A percentile compares a stretch with the other conserved stretches of the same genome.
These are phyloP conservation scores for Paxillus ammoniavirescens DNA, from an alignment of 768 basidiomycete species.

Conservation along the genomic window DNA sequence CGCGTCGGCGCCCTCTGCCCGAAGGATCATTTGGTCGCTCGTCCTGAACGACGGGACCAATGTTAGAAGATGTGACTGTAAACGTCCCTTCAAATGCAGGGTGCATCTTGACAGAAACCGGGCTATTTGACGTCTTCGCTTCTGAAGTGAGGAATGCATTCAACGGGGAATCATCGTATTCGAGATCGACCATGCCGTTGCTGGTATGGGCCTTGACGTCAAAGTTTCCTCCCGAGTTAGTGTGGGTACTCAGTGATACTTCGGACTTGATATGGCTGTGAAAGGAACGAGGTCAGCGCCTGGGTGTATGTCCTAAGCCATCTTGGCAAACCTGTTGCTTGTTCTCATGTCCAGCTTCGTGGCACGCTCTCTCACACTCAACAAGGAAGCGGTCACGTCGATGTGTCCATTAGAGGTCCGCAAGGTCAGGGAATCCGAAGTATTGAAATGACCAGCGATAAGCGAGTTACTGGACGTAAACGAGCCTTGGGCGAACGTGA, in stretches of 20 bases:
- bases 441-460: slow-evolving; percentile 39
- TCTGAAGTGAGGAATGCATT: slow-evolving; percentile 30
- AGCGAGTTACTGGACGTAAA: slow-evolving; percentile 32
- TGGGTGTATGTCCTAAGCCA: neutral
- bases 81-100: slow-evolving; percentile 41
- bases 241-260: slow-evolving; percentile 27
- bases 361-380: neutral
- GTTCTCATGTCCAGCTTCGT: slow-evolving; percentile 19
- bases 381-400: slow-evolving; percentile 24
- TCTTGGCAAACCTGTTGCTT: slow-evolving; percentile 19
- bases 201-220: slow-evolving; percentile 30
- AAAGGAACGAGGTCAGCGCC: neutral
- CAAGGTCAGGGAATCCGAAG: slow-evolving; percentile 26
- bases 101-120: slow-evolving; percentile 28
- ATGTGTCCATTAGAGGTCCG: slow-evolving; percentile 37
- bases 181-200: slow-evolving; percentile 31
- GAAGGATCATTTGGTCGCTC: slow-evolving; percentile 26
- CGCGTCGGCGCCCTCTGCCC: slow-evolving; percentile 30
- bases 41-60: slow-evolving; percentile 5
- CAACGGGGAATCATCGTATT: slow-evolving; percentile 30
- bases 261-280: slow-evolving; percentile 19
- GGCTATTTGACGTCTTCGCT: slow-evolving; percentile 34
- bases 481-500: slow-evolving; percentile 20
- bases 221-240: slow-evolving; percentile 29
- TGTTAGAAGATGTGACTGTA: slow-evolving; percentile 28